These are phyloP conservation scores for Pisolithus orientalis DNA, from an alignment of 768 basidiomycete genomes.

Conservation along the genomic window DNA sequence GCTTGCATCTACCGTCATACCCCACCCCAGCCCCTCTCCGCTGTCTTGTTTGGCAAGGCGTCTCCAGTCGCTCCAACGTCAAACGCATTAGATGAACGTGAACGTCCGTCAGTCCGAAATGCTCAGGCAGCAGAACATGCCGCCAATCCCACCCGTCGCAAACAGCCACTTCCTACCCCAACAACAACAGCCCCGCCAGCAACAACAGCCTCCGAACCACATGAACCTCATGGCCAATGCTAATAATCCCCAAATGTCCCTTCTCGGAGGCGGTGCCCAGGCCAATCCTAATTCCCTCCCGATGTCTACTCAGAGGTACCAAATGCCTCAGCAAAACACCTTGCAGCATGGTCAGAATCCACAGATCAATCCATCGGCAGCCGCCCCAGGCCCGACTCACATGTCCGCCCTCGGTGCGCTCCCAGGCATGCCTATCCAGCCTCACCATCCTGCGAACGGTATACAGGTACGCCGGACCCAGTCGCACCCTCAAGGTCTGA, in stretches of 20 bases:
- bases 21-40: not conserved
- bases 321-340: constrained; percentile 30
- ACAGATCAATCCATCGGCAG: constrained; percentile 28
- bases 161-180: constrained; percentile 31
- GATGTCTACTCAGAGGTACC: constrained; percentile 18
- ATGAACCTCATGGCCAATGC: constrained; percentile 32
- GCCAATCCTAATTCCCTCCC: constrained; percentile 20
- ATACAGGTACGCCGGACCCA: constrained; percentile 44
- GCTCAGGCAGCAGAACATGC: constrained; percentile 39
- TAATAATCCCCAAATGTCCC: constrained; percentile 32
- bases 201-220: constrained; percentile 28
- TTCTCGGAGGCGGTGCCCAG: constrained; percentile 30
- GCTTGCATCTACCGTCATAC: too few species aligned
- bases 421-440: constrained; percentile 37
- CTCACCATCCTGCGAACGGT: constrained; percentile 31
- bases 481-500: constrained; percentile 49
- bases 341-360: constrained; percentile 34
- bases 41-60: constrained; percentile 9
- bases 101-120: constrained; percentile 44
- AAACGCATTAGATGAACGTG: constrained; percentile 20
- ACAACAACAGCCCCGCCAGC: constrained; percentile 31
- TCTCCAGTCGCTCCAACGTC: constrained; percentile 3
- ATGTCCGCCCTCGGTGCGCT: constrained; percentile 29
- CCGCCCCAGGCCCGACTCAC: constrained; percentile 22
- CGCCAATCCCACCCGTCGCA: constrained; percentile 36